These are phyloP conservation scores for Sugiyamaella smithiae DNA, from an alignment of 805 yeast species.

Conservation along the genomic window DNA sequence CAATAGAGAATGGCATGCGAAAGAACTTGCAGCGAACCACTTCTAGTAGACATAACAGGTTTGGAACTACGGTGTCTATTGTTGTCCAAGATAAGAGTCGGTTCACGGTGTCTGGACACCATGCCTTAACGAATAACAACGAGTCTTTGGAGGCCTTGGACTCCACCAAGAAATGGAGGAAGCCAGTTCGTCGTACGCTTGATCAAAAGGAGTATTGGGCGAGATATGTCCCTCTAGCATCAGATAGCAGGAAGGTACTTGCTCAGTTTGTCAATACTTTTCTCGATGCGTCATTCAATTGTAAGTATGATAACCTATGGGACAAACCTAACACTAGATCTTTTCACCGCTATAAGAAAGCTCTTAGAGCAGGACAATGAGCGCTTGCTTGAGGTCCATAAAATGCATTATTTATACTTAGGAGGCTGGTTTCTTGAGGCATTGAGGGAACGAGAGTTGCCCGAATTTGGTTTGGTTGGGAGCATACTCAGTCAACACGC, in stretches of 20 bases:
- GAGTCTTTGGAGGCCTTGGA: slow-evolving; percentile 66
- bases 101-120: slow-evolving; percentile 71
- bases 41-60: slow-evolving; percentile 80
- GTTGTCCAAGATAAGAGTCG: slow-evolving; percentile 58
- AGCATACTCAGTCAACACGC: slow-evolving; percentile 57
- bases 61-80: slow-evolving; percentile 80
- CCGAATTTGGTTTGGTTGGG: slow-evolving; percentile 35
- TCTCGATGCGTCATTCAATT: slow-evolving; percentile 72
- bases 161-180: slow-evolving; percentile 62
- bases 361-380: slow-evolving; percentile 40
- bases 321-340: slow-evolving; percentile 23
- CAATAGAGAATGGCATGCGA: slow-evolving; percentile 57
- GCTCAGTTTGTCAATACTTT: slow-evolving; percentile 54
- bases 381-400: slow-evolving; percentile 28
- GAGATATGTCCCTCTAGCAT: slow-evolving; percentile 23
- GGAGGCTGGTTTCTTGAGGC: slow-evolving; percentile 75
- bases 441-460: slow-evolving; percentile 42
- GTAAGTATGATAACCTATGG: slow-evolving; percentile 4
- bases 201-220: slow-evolving; percentile 24
- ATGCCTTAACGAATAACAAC: slow-evolving; percentile 50
- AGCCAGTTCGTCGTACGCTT: slow-evolving; percentile 28
- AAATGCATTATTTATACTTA: slow-evolving; percentile 53
- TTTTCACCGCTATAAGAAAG: slow-evolving; percentile 53
- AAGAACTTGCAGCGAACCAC: slow-evolving; percentile 47
- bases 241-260: slow-evolving; percentile 34